Evolutionary conservation across 306 rosid genomes (phyloP).

Genomic region (Cicer chorassanicum): DNA sequence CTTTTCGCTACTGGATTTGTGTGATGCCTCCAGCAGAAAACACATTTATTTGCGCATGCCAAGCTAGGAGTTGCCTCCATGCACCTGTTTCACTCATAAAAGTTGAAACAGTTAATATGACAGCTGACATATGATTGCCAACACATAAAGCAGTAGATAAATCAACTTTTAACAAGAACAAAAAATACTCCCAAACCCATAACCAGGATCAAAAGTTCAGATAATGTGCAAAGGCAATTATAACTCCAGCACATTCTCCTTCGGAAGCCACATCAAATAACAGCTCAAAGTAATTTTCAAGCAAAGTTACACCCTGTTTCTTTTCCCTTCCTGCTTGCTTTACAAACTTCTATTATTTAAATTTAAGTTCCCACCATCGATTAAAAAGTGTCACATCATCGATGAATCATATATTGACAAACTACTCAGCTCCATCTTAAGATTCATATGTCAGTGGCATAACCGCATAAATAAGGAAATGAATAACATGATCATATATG

Average conservation of each 20-base stretch:
- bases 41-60: constrained; percentile 99
- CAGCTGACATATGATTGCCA: constrained; percentile 27
- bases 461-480: background rate
- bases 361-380: constrained; percentile 9
- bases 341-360: background rate
- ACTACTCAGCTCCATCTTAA: constrained; percentile 22
- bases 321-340: constrained; percentile 10
- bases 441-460: background rate
- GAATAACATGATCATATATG: background rate
- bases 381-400: background rate
- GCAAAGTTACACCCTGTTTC: constrained; percentile 1
- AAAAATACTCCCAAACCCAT: constrained; percentile 13
- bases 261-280: constrained; percentile 11
- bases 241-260: constrained; percentile 13
- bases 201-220: constrained; percentile 27
- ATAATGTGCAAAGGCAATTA: constrained; percentile 17
- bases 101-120: constrained; percentile 19
- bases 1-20: constrained; percentile 98
- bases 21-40: constrained; percentile 99
- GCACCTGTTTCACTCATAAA: constrained; percentile 70
- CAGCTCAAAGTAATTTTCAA: constrained; percentile 33
- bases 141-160: constrained; percentile 17
- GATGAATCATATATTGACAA: background rate
- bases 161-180: constrained; percentile 12
- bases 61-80: constrained; percentile 99